Evolutionary conservation across 169 alveolate genomes (phyloP), one percentile per base, ranked within the genome.

Genomic region (Plasmodium fragile): DNA sequence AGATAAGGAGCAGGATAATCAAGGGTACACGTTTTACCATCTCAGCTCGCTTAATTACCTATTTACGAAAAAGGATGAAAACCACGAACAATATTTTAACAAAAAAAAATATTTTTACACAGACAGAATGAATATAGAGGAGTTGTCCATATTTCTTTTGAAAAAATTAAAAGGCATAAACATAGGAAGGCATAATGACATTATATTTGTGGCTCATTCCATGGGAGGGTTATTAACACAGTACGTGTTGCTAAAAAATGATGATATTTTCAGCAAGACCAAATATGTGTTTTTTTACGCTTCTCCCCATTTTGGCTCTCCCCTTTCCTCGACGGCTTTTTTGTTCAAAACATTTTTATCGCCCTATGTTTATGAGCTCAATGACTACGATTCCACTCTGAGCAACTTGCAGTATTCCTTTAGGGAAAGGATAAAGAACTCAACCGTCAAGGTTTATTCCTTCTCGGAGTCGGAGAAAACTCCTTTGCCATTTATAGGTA

Each of bases 181-280:
- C 81, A 3, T 87, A 36, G 93, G 93, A 45, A 78, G 49, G 81
- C 70, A 39, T 36, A 87, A 87, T 79, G 93, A 87, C 59, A 78
- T 87, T 16, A 69, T 87, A 41, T 87, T 87, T 87, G 70, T 87
- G 18, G 87, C 82, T 45, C 93, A 87, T 87, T 87, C 93, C 28
- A 87, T 87, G 93, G 93, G 93, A n/a, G 93, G 90, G 3, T 41
- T 87, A 87, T 55, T 87, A 87, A 87, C 93, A 8, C 93, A 87
- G 55, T 45, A 78, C 81, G 81, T 87, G 22, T 79, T 87, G 34
- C 49, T 78, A 77, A 87, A 87, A 65, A 65, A 55, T 87, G 84
- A 87, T 87, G 52, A 87, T 34, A 53, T 87, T 78, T 65, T 87
- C 49, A 77, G 81, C 25, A 87, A 78, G 81, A 87, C 93, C 28